Evolutionary conservation across 768 basidiomycete species (phyloP), one percentile per base, ranked within the genome.

Genomic region (Hypholoma sublateritium): DNA sequence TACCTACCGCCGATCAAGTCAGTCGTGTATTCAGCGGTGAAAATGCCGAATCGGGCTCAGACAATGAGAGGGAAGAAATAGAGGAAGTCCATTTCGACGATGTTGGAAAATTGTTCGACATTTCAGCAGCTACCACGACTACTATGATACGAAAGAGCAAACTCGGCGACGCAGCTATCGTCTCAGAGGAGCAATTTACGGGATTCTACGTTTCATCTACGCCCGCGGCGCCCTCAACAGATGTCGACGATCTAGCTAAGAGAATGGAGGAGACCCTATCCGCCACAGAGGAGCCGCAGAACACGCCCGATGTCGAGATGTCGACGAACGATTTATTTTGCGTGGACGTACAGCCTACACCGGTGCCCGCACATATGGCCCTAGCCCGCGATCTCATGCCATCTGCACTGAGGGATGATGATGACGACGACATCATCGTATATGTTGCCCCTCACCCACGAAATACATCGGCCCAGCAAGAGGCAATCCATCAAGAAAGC

Each of bases 401-500:
- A 7, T 44, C 66, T 32, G 60, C 61, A 21, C 61, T 67, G 9
- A 57, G 44, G 25, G 61, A 61, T 8, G 70, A 72, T 12, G 71
- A 72, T 5, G 84, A 85, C 28, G 87, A 88, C 17, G 90, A 92
- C 55, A 66, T 81, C 4, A 91, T 92, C 53, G 89, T 92, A 9
- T 91, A 91, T 64, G 85, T 84, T 22, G 88, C 89, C 0, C 89
- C 90, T 0, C 81, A 88, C 64, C 89, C 89, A 4, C 81, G 87
- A 21, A 53, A 58, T 25, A 21, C 17, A 17, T 48, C 58, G 2
- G 39, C 47, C 5, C 51, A 1, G 22, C 7, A 17, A 21, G 24
- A 5, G 19, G 52, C 24, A 24, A 3, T 12, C 46, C 45, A 16
- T 34, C 36, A 45, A n/a, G 36, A 14, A 44, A 39, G 8, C 13